phyloP scores from a whole-genome alignment of 192 early-diverging fungal genomes.

The Coemansia sp. region DNA sequence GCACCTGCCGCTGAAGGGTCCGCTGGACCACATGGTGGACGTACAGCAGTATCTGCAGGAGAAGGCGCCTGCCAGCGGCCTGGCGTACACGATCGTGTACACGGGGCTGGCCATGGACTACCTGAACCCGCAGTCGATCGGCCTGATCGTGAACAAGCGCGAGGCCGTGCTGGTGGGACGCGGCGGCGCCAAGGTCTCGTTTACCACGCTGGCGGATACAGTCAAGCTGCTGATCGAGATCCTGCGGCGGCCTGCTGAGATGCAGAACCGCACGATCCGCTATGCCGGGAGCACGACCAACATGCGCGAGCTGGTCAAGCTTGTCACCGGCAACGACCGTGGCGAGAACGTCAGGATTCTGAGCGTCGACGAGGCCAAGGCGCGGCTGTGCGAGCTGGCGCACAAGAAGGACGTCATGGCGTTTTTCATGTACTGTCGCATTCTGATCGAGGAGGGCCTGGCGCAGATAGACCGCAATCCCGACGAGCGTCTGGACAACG shows the following conservation, averaged over 20 bases:
- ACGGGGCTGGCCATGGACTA: conserved; percentile 49
- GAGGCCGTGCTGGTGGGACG: conserved; percentile 44
- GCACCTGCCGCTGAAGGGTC: conserved; percentile 40
- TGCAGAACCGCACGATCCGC: conserved; percentile 36
- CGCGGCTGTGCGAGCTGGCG: conserved; percentile 29
- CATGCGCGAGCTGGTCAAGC: conserved; percentile 44
- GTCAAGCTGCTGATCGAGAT: conserved; percentile 22
- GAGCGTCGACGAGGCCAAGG: conserved; percentile 31
- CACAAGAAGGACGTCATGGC: conserved; percentile 26
- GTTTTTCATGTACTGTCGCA: conserved; percentile 33
- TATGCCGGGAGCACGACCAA: conserved; percentile 32
- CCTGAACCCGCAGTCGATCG: conserved; percentile 33
- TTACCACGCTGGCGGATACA: conserved; percentile 27
- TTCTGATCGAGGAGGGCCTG: conserved; percentile 48
- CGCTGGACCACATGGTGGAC: conserved; percentile 28
- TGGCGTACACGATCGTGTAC: conserved; percentile 40
- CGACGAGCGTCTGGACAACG: conserved; percentile 37
- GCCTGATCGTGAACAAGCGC: conserved; percentile 18
- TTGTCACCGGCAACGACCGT: conserved; percentile 29
- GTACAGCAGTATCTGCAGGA: conserved; percentile 24
- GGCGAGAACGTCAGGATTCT: conserved; percentile 36
- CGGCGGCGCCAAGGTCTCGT: conserved; percentile 33
- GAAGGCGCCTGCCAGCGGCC: conserved; percentile 10
- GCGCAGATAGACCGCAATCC: conserved; percentile 30
- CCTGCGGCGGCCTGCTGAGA: conserved; percentile 30